A percentile compares a stretch with the other conserved stretches of the same genome.
Conservation (phyloP, 768 basidiomycete genomes). For the Mycena metata region DNA sequence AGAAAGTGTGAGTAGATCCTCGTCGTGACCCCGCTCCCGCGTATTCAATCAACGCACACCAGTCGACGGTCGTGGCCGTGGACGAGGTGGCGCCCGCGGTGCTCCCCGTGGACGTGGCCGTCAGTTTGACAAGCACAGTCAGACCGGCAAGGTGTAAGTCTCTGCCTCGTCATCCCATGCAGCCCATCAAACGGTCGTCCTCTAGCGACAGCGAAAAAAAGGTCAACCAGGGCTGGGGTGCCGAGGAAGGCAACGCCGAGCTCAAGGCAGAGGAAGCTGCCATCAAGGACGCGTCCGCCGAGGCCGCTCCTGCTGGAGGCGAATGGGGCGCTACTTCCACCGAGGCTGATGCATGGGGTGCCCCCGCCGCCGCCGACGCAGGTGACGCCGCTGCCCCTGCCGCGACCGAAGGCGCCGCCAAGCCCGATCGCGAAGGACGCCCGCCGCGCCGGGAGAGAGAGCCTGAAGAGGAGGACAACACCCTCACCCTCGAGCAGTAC, state of each 20-base stretch:
- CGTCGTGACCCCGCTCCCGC: conserved; percentile 23
- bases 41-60: conserved; percentile 28
- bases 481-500: conserved; percentile 94
- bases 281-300: conserved; percentile 74
- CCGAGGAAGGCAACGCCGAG: conserved; percentile 88
- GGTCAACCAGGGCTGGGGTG: conserved; percentile 95
- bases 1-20: conserved; percentile 51
- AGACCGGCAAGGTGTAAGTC: conserved; percentile 85
- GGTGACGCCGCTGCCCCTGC: conserved; percentile 60
- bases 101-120: conserved; percentile 76
- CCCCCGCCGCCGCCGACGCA: conserved; percentile 52
- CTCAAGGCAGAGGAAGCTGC: conserved; percentile 86
- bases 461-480: conserved; percentile 91
- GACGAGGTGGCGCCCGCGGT: conserved; percentile 65
- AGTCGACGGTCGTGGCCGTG: conserved; percentile 64
- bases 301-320: conserved; percentile 51
- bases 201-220: conserved; percentile 94
- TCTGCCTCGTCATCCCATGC: conserved; percentile 9
- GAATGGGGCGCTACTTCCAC: conserved; percentile 74
- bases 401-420: conserved; percentile 49
- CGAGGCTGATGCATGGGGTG: conserved; percentile 76
- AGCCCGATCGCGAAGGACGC: conserved; percentile 52
- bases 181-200: conserved; percentile 36
- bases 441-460: conserved; percentile 68
- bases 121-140: conserved; percentile 88